Percentiles rank a stretch among this genome's conserved stretches.
phyloP scores from a whole-genome alignment of 1,139 yeast species.

The Saccharomyces hybrid region DNA sequence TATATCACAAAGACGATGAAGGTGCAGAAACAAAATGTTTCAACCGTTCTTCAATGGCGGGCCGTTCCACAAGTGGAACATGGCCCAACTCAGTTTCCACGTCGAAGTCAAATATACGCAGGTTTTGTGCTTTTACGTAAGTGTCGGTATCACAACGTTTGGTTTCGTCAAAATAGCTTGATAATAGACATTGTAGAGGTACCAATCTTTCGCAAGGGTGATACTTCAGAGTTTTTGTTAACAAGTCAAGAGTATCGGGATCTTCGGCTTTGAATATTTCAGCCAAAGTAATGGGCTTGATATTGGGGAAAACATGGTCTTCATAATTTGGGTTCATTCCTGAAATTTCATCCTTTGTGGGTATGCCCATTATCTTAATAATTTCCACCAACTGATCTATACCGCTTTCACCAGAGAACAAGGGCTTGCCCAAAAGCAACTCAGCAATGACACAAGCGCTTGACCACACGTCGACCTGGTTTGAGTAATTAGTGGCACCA shows the following conservation, averaged over 20 bases:
- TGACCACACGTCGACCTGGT: constrained; percentile 96
- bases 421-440: constrained; percentile 86
- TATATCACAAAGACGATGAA: neutral
- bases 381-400: constrained; percentile 96
- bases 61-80: constrained; percentile 21
- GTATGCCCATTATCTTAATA: constrained; percentile 92
- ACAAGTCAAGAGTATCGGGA: constrained; percentile 27
- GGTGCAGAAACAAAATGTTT: neutral
- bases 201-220: constrained; percentile 30
- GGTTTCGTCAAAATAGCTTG: constrained; percentile 29
- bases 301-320: constrained; percentile 96
- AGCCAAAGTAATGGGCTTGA: constrained; percentile 82
- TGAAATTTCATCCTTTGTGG: constrained; percentile 83
- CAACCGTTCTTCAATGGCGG: neutral
- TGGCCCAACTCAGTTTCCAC: constrained; percentile 24
- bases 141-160: constrained; percentile 20
- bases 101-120: constrained; percentile 14
- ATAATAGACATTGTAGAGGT: constrained; percentile 29
- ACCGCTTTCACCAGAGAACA: constrained; percentile 96
- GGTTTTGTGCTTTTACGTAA: constrained; percentile 12
- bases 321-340: constrained; percentile 96
- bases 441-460: constrained; percentile 99
- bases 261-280: constrained; percentile 63
- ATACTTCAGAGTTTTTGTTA: constrained; percentile 27
- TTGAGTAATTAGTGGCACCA: constrained; percentile 87